A percentile compares a stretch with the other conserved stretches of the same genome.
Evolutionary conservation across 192 early-diverging fungal genomes (phyloP).

Genomic region (Radiomyces spectabilis): DNA sequence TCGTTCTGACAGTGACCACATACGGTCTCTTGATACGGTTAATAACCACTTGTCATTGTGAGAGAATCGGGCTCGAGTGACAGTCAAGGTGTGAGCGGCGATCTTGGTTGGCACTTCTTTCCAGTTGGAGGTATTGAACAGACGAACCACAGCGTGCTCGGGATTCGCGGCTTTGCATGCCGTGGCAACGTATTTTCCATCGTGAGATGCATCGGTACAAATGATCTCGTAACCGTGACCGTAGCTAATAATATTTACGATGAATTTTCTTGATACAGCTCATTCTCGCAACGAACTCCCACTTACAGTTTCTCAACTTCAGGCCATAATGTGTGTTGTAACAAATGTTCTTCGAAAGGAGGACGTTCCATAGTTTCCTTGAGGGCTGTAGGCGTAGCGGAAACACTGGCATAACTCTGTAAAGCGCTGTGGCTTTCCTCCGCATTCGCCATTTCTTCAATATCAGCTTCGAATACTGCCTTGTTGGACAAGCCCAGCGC

Average conservation of each 20-base stretch:
- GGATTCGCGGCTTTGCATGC: constrained; percentile 64
- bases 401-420: constrained; percentile 49
- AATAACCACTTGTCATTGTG: constrained; percentile 63
- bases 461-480: constrained; percentile 64
- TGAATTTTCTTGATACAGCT: too few species aligned
- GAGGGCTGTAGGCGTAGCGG: constrained; percentile 35
- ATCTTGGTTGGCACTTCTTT: constrained; percentile 55
- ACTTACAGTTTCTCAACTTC: constrained; percentile 86
- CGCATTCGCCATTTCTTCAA: constrained; percentile 29
- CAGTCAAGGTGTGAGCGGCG: constrained; percentile 70
- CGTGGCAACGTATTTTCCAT: constrained; percentile 67
- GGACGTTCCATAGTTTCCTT: constrained; percentile 44
- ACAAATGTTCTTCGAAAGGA: constrained; percentile 85
- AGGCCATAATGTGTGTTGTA: constrained; percentile 92
- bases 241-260: constrained; percentile 35
- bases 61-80: constrained; percentile 79
- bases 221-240: constrained; percentile 95
- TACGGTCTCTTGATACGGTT: constrained; percentile 79
- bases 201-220: constrained; percentile 61
- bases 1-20: constrained; percentile 77
- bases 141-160: constrained; percentile 66
- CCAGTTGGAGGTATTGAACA: constrained; percentile 66
- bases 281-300: too few species aligned
- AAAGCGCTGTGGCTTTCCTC: constrained; percentile 50
- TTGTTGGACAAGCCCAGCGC: constrained; percentile 95